Percentiles rank a stretch among this genome's conserved stretches.
Conservation (phyloP, 352 stramenopile species). For the Phytopythium delawarense region DNA sequence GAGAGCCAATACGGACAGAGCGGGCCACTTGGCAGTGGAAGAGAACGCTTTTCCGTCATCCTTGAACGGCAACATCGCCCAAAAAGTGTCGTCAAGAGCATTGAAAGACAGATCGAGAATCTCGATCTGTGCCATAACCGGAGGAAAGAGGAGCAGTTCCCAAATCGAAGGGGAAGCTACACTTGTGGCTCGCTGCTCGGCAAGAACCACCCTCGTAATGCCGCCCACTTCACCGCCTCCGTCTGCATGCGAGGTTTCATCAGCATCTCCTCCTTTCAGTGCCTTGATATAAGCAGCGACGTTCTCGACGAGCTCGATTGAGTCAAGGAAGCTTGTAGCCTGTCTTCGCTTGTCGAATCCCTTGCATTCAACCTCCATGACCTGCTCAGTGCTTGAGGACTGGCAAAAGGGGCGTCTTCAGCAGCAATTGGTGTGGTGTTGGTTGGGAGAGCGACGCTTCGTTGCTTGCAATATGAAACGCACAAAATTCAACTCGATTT, state of each 20-base stretch:
- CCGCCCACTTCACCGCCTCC: background rate
- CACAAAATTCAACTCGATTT: too few relatives aligned
- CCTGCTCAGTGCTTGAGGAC: background rate
- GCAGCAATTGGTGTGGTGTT: background rate
- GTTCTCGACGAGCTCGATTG: background rate
- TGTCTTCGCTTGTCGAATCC: background rate
- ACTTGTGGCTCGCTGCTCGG: background rate
- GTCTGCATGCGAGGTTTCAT: background rate
- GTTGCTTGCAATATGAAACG: background rate
- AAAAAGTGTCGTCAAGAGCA: conserved; percentile 35
- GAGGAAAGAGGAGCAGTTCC: background rate
- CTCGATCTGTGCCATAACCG: conserved; percentile 7
- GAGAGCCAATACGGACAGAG: conserved; percentile 31
- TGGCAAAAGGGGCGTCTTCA: background rate
- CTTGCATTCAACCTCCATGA: background rate
- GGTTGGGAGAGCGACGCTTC: background rate
- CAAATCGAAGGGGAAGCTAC: background rate
- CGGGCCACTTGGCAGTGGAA: conserved; percentile 11
- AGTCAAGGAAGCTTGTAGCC: background rate
- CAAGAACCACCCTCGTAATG: background rate
- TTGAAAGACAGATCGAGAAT: conserved; percentile 58
- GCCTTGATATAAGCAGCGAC: background rate
- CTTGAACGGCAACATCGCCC: conserved; percentile 7
- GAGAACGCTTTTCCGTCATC: background rate
- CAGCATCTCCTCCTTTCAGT: background rate